Conservation (phyloP, 2,329 filamentous ascomycete species). For the Corinectria fuckeliana region DNA sequence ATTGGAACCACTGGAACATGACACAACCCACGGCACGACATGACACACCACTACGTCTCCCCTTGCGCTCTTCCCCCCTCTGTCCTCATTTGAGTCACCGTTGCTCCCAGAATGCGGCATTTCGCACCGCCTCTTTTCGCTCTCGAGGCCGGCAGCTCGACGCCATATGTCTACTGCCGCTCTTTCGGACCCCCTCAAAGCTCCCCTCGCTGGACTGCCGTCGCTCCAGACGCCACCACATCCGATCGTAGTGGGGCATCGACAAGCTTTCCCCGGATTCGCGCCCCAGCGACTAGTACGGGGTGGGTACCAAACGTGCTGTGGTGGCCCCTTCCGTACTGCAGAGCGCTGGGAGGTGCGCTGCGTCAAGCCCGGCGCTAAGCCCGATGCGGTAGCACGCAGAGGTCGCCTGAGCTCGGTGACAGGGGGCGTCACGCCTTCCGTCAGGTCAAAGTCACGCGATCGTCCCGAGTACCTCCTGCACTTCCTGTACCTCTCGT, state of each 20-base stretch:
- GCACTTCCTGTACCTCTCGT: constrained; percentile 15
- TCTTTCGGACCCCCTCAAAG: constrained; percentile 23
- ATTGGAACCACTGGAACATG: background rate
- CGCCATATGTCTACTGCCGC: constrained; percentile 10
- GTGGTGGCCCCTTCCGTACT: constrained; percentile 16
- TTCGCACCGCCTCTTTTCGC: constrained; percentile 1
- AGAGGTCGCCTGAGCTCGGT: constrained; percentile 37
- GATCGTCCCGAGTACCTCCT: constrained; percentile 31
- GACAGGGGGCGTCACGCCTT: constrained; percentile 39
- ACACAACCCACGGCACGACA: constrained; percentile 13
- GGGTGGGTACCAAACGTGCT: constrained; percentile 32
- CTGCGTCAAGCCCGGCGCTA: constrained; percentile 28
- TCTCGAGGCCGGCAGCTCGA: background rate
- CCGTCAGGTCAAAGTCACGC: constrained; percentile 42
- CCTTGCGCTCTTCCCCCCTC: background rate
- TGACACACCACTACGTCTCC: constrained; percentile 11
- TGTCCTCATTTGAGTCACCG: background rate
- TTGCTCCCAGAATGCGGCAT: background rate
- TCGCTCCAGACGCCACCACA: constrained; percentile 31
- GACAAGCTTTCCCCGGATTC: constrained; percentile 47
- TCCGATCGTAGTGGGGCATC: constrained; percentile 37
- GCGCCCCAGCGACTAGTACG: constrained; percentile 28
- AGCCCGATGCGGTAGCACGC: constrained; percentile 29
- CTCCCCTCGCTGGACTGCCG: constrained; percentile 26
- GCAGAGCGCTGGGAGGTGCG: background rate